Conservation (phyloP, 371 early-diverging fungal genomes). For the Mortierella sp. region DNA sequence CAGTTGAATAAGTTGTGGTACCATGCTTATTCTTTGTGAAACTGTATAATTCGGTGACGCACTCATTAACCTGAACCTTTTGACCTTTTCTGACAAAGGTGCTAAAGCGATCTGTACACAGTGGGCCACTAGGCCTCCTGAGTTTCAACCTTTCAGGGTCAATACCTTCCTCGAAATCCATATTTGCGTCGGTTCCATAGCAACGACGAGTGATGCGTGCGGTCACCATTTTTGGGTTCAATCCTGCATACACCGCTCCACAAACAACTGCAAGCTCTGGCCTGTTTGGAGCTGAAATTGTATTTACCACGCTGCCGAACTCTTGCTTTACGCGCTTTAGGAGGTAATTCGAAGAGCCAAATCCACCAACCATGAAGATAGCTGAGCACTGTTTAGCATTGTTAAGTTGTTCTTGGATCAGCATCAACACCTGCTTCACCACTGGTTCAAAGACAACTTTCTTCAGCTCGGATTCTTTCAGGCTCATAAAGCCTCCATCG, state of each 20-base stretch:
- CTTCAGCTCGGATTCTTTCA: slow-evolving; percentile 38
- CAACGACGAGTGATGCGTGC: slow-evolving; percentile 39
- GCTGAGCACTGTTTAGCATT: slow-evolving; percentile 42
- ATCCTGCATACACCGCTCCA: slow-evolving; percentile 19
- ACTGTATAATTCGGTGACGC: slow-evolving; percentile 1
- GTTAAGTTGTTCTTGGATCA: slow-evolving; percentile 59
- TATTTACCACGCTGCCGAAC: slow-evolving; percentile 34
- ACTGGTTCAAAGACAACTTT: not conserved
- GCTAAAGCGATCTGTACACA: slow-evolving; percentile 16
- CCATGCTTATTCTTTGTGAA: not conserved
- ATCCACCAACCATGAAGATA: slow-evolving; percentile 35
- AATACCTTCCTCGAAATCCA: slow-evolving; percentile 11
- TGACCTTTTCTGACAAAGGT: slow-evolving; percentile 30
- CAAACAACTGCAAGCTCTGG: slow-evolving; percentile 20
- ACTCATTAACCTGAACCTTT: slow-evolving; percentile 28
- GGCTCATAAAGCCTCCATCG: slow-evolving; percentile 5
- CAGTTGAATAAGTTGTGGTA: not conserved
- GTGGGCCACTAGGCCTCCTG: not conserved
- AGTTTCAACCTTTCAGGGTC: slow-evolving; percentile 13
- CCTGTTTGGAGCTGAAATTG: slow-evolving; percentile 2
- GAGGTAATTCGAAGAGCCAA: slow-evolving; percentile 59
- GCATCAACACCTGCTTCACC: slow-evolving; percentile 53
- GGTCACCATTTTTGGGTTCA: slow-evolving; percentile 28
- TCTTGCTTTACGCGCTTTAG: slow-evolving; percentile 46
- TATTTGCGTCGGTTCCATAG: slow-evolving; percentile 15